Conservation (phyloP, 148 eudicot species). For the Tetragonia tetragonoides region DNA sequence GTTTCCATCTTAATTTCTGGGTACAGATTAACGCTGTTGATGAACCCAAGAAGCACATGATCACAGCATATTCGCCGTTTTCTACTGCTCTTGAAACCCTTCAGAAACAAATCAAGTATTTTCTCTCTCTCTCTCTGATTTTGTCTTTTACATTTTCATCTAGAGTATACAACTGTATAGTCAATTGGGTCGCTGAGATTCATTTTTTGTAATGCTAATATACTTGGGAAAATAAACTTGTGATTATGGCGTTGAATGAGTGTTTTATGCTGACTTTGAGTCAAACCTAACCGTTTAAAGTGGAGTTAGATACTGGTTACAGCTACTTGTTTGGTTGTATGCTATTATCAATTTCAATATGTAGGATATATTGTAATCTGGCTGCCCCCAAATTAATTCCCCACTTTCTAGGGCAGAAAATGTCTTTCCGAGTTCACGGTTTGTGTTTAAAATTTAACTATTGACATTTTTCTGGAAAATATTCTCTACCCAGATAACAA, state of each 20-base stretch:
- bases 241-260: neutral
- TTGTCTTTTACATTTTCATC: neutral
- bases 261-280: neutral
- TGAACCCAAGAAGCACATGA: slow-evolving; percentile 14
- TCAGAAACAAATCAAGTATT: slow-evolving; percentile 55
- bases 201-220: neutral
- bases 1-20: neutral
- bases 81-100: slow-evolving; percentile 54
- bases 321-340: neutral
- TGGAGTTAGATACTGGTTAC: neutral
- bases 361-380: neutral
- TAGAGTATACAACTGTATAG: neutral
- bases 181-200: neutral
- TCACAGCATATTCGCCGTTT: slow-evolving; percentile 39
- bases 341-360: neutral
- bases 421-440: neutral
- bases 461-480: too few species aligned
- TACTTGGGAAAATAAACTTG: neutral
- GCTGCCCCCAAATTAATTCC: neutral
- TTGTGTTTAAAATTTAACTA: neutral
- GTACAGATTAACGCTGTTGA: slow-evolving; percentile 12
- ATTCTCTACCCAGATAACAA: too few species aligned
- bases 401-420: neutral
- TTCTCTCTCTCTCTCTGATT: neutral
- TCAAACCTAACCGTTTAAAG: neutral